phyloP scores from a whole-genome alignment of 495 filamentous ascomycete species.

The Rusavskia elegans region DNA sequence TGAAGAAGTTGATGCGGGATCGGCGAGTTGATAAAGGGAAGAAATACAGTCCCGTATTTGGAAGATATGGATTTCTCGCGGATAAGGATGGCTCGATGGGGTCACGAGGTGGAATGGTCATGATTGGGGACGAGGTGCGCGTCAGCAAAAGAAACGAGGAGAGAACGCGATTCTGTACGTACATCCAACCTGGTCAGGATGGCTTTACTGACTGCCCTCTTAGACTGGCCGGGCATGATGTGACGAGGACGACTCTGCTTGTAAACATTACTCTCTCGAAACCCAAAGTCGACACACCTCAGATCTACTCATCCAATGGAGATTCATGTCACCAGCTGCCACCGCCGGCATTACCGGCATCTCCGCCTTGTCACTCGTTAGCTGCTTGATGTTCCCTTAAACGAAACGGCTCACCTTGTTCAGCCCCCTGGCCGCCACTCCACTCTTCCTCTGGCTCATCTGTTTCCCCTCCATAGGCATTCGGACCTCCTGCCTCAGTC shows the following conservation, averaged over 20 bases:
- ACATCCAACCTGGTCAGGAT: neutral
- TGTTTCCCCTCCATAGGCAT: neutral
- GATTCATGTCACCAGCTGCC: too few relatives aligned
- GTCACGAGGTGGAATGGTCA: conserved; percentile 19
- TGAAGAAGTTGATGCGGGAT: conserved; percentile 67
- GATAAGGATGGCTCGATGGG: conserved; percentile 17
- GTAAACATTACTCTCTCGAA: too few relatives aligned
- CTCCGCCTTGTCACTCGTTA: neutral
- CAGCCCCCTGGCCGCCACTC: neutral
- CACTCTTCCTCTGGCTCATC: neutral
- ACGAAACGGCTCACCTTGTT: neutral
- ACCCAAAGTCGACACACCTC: too few relatives aligned
- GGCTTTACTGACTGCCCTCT: neutral
- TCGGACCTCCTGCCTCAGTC: neutral
- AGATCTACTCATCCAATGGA: too few relatives aligned
- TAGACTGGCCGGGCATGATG: neutral
- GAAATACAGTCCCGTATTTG: conserved; percentile 70
- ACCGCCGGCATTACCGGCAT: neutral
- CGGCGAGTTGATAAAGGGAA: conserved; percentile 58
- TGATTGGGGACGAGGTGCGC: conserved; percentile 54
- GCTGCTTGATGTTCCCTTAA: too few relatives aligned
- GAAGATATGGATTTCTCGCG: conserved; percentile 56
- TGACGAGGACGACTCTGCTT: neutral
- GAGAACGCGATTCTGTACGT: conserved; percentile 49
- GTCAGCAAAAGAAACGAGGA: conserved; percentile 42